Base-by-base conservation (phyloP, 768 basidiomycete species). In the Candolleomyces efflorescens region DNA sequence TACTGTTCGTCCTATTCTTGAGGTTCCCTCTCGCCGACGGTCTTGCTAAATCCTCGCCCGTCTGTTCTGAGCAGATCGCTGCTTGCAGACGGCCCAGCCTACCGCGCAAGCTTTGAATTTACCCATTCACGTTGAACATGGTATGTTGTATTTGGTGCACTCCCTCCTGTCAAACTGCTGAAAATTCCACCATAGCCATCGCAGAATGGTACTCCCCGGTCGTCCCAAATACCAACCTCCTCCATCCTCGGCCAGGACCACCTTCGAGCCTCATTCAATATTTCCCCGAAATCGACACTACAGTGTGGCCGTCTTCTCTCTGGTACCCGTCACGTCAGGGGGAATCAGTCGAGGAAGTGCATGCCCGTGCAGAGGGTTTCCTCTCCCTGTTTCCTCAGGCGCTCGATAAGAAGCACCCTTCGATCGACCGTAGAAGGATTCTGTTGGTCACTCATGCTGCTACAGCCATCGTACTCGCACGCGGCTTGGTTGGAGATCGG, bases 171-270 rank as follows among this genome's bases (percentile, higher is more conserved):
- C 51, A 38, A 20, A 43, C 36, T 39, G 13, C 41, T 17, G 41
- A 48, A 22, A 24, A 12, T 4, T 4, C 13, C 20, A 7, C 15
- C 9, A 13, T 60, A 89, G 87, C 87, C 10, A 67, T 91, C 7
- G 79, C 82, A 3, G 90, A 92, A 69, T 93, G 91, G 91, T 90
- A 85, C 69, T 87, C 86, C 3, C 88, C 86, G 26, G 88, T 84
- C 36, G 68, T 68, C 2, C 82, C 84, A 0, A 80, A 82, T 27
- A 83, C 87, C 2, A 86, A 89, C 32, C 39, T 56, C 22, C 76
- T 92, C 7, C 89, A 92, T 63, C 91, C 91, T 2, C 85, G 90
- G 3, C 90, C 91, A 1, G 77, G 76, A 12, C 71, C 76, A 5
- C 85, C 90, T 18, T 50, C 72, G 1, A 75, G 75, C 12, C 76